Evolutionary conservation across 148 eudicot species (phyloP).

Genomic region (Vaccinium macrocarpon): DNA sequence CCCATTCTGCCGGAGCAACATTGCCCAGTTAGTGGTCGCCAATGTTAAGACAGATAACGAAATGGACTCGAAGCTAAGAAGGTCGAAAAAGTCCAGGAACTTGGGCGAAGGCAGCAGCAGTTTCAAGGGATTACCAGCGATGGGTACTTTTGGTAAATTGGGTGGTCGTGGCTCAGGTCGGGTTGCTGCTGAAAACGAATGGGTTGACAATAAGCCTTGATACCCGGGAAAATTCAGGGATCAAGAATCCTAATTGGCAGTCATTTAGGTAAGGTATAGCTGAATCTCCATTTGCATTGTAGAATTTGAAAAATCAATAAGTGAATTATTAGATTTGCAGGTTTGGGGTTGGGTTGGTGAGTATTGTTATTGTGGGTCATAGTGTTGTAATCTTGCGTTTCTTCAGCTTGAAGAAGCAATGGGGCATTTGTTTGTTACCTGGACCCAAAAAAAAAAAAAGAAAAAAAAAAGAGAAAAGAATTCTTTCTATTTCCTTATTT

Average conservation of each 20-base stretch:
- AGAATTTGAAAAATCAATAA: slow-evolving; percentile 33
- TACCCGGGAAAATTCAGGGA: neutral
- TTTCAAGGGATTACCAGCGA: slow-evolving; percentile 73
- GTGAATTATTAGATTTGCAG: slow-evolving; percentile 27
- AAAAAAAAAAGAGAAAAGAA: slow-evolving; percentile 8
- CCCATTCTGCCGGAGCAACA: slow-evolving; percentile 94
- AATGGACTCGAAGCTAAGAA: slow-evolving; percentile 54
- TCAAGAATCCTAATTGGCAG: slow-evolving; percentile 21
- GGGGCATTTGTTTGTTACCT: slow-evolving; percentile 18
- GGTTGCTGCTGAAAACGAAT: slow-evolving; percentile 49
- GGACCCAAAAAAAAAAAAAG: slow-evolving; percentile 23
- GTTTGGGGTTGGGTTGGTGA: slow-evolving; percentile 41
- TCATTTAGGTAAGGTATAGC: slow-evolving; percentile 23
- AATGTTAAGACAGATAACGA: slow-evolving; percentile 32
- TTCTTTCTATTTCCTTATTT: slow-evolving; percentile 24
- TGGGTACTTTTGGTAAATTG: slow-evolving; percentile 59
- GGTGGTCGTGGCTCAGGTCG: slow-evolving; percentile 70
- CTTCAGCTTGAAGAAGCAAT: slow-evolving; percentile 37
- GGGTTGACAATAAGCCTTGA: slow-evolving; percentile 56
- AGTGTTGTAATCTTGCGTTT: slow-evolving; percentile 37
- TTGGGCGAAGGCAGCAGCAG: slow-evolving; percentile 91
- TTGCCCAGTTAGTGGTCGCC: slow-evolving; percentile 64
- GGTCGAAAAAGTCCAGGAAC: slow-evolving; percentile 59
- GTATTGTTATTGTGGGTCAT: slow-evolving; percentile 30
- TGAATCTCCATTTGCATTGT: slow-evolving; percentile 20